Base-by-base conservation (phyloP, 116 monocot species). In the Posidonia oceanica region DNA sequence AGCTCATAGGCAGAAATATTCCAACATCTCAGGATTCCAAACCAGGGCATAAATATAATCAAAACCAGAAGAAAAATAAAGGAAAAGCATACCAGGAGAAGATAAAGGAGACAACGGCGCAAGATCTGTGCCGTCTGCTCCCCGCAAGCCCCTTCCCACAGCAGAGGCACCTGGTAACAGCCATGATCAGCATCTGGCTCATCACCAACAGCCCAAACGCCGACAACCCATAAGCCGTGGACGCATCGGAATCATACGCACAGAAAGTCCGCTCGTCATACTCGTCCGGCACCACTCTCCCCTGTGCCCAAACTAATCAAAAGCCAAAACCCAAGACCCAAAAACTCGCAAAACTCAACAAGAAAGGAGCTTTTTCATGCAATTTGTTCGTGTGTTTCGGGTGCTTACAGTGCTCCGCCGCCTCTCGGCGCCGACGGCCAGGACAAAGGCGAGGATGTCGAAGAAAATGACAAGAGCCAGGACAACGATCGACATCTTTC, bases 221-320 rank as follows among this genome's bases (percentile, higher is more conserved):
- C 74, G 86, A 59, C 59, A 99, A 71, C 4, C 93, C 99, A 81
- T 99, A 99, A 52, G 52, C 80, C 67, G 93, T 86, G 55, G 99
- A 93, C 14, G 88, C 93, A 59, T 90, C 90, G 8, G 93, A 84
- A 61, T 86, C 83, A 72, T 99, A 99, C 59, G 52, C 44, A 70
- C 99, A 99, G 81, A 82, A 93, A 14, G 88, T 79, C 54, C 86
- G 69, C 8, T 88, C 90, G 69, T 99, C 99, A 79, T 93, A 90
- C 83, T 90, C 80, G 74, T 93, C 93, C 67, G 90, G 86, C 70
- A 88, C 83, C 79, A 93, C 87, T 53, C 48, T 86, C 75, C 90
- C 99, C 97, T 97, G 69, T 29, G 15, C 36, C 29, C 23, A 11
- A 36, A 52, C 68, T 8, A 20, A 52, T 4, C 39, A 14, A n/a